phyloP scores from a whole-genome alignment of 495 filamentous ascomycete genomes.

The Monascus purpureus region DNA sequence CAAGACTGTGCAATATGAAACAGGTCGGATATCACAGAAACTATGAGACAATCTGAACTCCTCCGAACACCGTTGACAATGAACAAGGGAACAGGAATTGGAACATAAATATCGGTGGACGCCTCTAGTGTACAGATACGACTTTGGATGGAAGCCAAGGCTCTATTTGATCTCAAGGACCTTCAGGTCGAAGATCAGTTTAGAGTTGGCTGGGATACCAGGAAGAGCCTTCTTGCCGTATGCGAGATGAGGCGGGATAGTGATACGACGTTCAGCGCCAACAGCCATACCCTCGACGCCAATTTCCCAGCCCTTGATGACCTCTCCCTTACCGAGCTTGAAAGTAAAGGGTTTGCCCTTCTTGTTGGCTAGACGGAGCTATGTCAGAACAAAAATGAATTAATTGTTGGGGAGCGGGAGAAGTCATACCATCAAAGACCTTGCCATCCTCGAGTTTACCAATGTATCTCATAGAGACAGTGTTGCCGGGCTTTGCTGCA shows the following conservation, averaged over 20 bases:
- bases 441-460: conserved; percentile 88
- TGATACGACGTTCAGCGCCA: conserved; percentile 85
- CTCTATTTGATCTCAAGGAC: conserved; percentile 54
- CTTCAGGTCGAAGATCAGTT: conserved; percentile 88
- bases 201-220: conserved; percentile 81
- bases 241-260: conserved; percentile 67
- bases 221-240: conserved; percentile 71
- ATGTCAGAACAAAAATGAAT: conserved; percentile 2
- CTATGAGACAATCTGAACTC: conserved; percentile 17
- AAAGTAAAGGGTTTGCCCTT: conserved; percentile 94
- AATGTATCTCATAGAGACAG: conserved; percentile 88
- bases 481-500: conserved; percentile 71
- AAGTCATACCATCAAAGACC: conserved; percentile 69
- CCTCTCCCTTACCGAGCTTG: conserved; percentile 83
- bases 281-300: conserved; percentile 83
- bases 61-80: conserved; percentile 21
- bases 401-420: neutral
- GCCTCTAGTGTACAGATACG: no score
- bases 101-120: no score
- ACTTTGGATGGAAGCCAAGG: no score
- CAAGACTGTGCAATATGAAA: conserved; percentile 19
- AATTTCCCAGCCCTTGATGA: conserved; percentile 98
- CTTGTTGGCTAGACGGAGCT: conserved; percentile 64
- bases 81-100: conserved; percentile 4
- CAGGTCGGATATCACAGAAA: conserved; percentile 34